A percentile compares a stretch with the other conserved stretches of the same genome.
phyloP scores from a whole-genome alignment of 257 asterid species.

The Nicotiana tomentosiformis region DNA sequence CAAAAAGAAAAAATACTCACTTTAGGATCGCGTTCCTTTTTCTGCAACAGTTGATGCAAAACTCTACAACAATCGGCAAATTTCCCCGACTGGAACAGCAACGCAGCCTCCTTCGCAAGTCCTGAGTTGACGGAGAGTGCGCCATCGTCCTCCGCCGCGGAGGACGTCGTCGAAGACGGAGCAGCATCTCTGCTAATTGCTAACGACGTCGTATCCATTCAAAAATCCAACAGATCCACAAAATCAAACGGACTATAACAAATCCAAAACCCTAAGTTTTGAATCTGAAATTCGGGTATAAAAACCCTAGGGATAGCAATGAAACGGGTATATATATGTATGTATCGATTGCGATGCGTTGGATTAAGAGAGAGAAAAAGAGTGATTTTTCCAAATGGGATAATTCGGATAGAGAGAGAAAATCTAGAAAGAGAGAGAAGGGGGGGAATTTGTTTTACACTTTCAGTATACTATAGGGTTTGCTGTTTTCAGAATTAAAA shows the following conservation, averaged over 20 bases:
- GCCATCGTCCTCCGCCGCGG: slow-evolving; percentile 45
- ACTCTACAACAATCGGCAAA: slow-evolving; percentile 51
- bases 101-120: slow-evolving; percentile 77
- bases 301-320: slow-evolving; percentile 47
- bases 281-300: slow-evolving; percentile 38
- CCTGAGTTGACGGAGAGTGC: slow-evolving; percentile 56
- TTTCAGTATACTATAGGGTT: neutral
- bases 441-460: neutral
- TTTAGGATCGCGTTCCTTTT: slow-evolving; percentile 77
- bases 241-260: slow-evolving; percentile 11
- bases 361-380: slow-evolving; percentile 27
- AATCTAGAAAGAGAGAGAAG: slow-evolving; percentile 29
- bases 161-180: slow-evolving; percentile 17
- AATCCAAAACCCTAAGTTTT: slow-evolving; percentile 29
- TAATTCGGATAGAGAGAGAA: slow-evolving; percentile 31
- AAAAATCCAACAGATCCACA: slow-evolving; percentile 38
- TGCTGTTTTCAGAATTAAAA: neutral
- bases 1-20: slow-evolving; percentile 18
- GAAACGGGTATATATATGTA: neutral
- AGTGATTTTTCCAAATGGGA: slow-evolving; percentile 15
- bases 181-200: slow-evolving; percentile 20
- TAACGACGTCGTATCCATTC: slow-evolving; percentile 61
- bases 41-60: slow-evolving; percentile 55
- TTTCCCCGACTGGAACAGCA: slow-evolving; percentile 72
- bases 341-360: slow-evolving; percentile 28